These are phyloP conservation scores for Metschnikowia baotianmanensis DNA, from an alignment of 805 yeast genomes.

Conservation along the genomic window DNA sequence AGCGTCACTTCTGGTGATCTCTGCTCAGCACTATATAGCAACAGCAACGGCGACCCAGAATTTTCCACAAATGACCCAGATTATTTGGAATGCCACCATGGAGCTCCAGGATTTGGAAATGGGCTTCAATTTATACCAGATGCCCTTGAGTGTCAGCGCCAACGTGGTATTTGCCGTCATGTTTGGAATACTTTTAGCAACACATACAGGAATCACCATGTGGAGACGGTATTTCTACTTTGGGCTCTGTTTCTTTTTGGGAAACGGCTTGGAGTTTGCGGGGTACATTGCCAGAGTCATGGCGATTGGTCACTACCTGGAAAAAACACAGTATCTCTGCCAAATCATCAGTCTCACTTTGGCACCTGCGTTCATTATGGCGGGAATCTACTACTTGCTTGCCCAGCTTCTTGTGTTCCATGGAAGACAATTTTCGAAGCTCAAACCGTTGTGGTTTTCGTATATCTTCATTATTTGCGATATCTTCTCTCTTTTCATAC, in stretches of 20 bases:
- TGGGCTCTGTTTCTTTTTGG: conserved; percentile 52
- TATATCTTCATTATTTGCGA: conserved; percentile 67
- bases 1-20: conserved; percentile 23
- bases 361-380: conserved; percentile 84
- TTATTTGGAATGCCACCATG: conserved; percentile 22
- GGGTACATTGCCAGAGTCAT: conserved; percentile 66
- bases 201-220: conserved; percentile 29
- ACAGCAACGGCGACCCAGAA: conserved; percentile 23
- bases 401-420: conserved; percentile 65
- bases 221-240: conserved; percentile 64
- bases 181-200: conserved; percentile 15
- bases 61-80: conserved; percentile 20
- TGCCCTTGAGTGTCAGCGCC: conserved; percentile 14
- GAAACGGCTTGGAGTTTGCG: conserved; percentile 56
- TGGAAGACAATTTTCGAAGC: conserved; percentile 41
- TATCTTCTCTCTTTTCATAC: conserved; percentile 46
- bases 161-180: conserved; percentile 16
- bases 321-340: conserved; percentile 45
- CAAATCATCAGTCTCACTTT: conserved; percentile 70
- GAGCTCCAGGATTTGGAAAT: conserved; percentile 21
- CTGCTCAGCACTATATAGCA: conserved; percentile 21
- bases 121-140: conserved; percentile 21
- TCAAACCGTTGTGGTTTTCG: conserved; percentile 60
- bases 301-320: conserved; percentile 31
- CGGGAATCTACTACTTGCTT: conserved; percentile 71